A percentile compares a stretch with the other conserved stretches of the same genome.
Evolutionary conservation across 2,329 filamentous ascomycete genomes (phyloP).

Genomic region (Penicillium sp.): DNA sequence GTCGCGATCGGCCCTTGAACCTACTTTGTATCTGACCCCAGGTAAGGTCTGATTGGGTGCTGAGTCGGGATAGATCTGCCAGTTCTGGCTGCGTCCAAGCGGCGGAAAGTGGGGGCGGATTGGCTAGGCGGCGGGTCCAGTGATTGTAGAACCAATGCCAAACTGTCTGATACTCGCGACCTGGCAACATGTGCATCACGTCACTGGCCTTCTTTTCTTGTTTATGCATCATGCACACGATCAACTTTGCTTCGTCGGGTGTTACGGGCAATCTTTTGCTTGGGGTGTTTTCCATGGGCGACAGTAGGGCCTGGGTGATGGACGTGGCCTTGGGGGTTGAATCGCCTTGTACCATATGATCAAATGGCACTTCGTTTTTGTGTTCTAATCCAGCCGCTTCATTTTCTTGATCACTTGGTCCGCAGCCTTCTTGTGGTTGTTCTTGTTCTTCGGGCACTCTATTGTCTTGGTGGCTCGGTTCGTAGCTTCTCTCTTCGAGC

Average conservation of each 20-base stretch:
- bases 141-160: constrained; percentile 29
- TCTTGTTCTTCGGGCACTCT: neutral
- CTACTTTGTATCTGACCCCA: constrained; percentile 30
- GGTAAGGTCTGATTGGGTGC: constrained; percentile 27
- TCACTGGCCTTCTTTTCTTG: constrained; percentile 31
- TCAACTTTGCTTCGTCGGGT: constrained; percentile 33
- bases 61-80: constrained; percentile 25
- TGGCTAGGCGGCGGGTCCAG: constrained; percentile 28
- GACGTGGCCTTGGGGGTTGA: constrained; percentile 2
- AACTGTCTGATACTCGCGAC: constrained; percentile 21
- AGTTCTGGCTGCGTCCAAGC: constrained; percentile 33
- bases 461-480: neutral
- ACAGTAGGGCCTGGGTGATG: neutral
- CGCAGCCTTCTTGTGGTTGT: neutral
- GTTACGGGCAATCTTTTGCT: constrained; percentile 23
- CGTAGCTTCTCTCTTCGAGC: neutral
- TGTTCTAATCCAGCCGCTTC: neutral
- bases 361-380: neutral
- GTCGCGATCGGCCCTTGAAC: constrained; percentile 30
- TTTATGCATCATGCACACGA: constrained; percentile 31
- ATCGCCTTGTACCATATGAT: neutral
- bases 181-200: constrained; percentile 29
- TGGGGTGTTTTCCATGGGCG: constrained; percentile 13
- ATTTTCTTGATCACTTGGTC: neutral
- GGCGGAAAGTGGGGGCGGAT: constrained; percentile 26